phyloP scores from a whole-genome alignment of 2,329 filamentous ascomycete genomes.

The Hypomyces rosellus region DNA sequence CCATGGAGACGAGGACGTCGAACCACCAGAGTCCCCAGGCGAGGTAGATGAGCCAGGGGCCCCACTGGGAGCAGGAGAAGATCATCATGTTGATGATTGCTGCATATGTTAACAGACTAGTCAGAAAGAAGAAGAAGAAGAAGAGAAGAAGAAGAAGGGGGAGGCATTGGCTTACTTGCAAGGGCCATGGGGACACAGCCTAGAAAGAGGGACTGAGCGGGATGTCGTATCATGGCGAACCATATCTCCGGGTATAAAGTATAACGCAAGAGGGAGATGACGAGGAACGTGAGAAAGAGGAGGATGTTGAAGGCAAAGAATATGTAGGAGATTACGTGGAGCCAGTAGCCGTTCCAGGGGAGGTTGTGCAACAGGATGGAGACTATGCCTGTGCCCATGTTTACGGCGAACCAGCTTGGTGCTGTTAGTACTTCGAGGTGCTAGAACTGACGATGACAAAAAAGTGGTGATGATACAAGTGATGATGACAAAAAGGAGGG shows the following conservation, averaged over 20 bases:
- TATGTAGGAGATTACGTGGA: conserved; percentile 52
- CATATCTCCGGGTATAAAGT: conserved; percentile 60
- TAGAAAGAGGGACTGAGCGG: conserved; percentile 61
- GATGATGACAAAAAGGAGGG: background rate
- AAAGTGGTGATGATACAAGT: background rate
- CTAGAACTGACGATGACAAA: too few relatives aligned
- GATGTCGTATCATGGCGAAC: conserved; percentile 59
- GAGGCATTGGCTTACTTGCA: conserved; percentile 36
- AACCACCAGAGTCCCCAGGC: conserved; percentile 55
- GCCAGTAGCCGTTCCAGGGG: conserved; percentile 52
- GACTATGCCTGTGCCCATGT: conserved; percentile 64
- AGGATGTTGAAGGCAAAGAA: conserved; percentile 56
- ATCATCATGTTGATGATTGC: conserved; percentile 60
- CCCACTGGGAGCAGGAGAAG: conserved; percentile 57
- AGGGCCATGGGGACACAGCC: conserved; percentile 64
- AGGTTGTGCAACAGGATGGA: conserved; percentile 56
- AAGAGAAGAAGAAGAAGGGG: background rate
- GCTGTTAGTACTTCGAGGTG: background rate
- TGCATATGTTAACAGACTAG: conserved; percentile 6
- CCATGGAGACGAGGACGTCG: conserved; percentile 46
- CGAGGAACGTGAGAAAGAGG: conserved; percentile 50
- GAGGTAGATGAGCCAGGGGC: conserved; percentile 46
- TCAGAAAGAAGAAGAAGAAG: background rate
- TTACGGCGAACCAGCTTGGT: conserved; percentile 50
- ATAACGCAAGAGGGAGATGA: conserved; percentile 55